Conservation (phyloP, 441 rosid species). For the Croton laevigatus region DNA sequence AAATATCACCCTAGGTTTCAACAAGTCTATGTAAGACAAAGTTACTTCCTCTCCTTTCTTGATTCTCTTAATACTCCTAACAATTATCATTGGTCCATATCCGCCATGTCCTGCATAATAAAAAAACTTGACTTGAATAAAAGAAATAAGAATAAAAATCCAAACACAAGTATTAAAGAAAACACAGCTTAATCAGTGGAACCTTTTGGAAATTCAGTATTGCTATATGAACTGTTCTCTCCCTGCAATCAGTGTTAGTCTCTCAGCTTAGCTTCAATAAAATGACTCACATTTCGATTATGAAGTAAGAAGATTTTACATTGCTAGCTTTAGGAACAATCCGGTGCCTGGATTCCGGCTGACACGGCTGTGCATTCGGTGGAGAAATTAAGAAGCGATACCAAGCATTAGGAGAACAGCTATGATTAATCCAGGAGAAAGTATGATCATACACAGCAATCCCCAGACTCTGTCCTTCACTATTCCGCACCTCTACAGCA, state of each 20-base stretch:
- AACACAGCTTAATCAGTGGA: neutral
- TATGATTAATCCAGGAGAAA: constrained; percentile 91
- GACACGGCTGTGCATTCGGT: constrained; percentile 18
- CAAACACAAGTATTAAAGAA: neutral
- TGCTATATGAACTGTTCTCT: constrained; percentile 21
- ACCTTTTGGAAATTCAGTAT: constrained; percentile 33
- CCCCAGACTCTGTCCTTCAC: constrained; percentile 47
- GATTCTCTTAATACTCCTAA: constrained; percentile 62
- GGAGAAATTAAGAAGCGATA: constrained; percentile 49
- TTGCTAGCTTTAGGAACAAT: constrained; percentile 31
- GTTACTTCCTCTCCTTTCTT: constrained; percentile 59
- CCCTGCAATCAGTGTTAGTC: constrained; percentile 35
- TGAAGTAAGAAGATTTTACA: constrained; percentile 14
- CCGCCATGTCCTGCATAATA: constrained; percentile 17
- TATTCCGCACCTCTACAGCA: constrained; percentile 77
- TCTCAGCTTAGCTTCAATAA: constrained; percentile 6
- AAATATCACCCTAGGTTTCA: constrained; percentile 62
- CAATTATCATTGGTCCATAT: constrained; percentile 52
- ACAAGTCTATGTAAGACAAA: constrained; percentile 67
- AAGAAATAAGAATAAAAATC: neutral
- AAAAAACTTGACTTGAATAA: constrained; percentile 7
- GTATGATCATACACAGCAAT: constrained; percentile 52
- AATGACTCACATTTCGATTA: neutral
- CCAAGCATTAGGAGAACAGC: constrained; percentile 78
- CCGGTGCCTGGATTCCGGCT: constrained; percentile 11